Evolutionary conservation across 257 asterid genomes (phyloP), one percentile per base, ranked within the genome.

Genomic region (Cruciata laevipes): DNA sequence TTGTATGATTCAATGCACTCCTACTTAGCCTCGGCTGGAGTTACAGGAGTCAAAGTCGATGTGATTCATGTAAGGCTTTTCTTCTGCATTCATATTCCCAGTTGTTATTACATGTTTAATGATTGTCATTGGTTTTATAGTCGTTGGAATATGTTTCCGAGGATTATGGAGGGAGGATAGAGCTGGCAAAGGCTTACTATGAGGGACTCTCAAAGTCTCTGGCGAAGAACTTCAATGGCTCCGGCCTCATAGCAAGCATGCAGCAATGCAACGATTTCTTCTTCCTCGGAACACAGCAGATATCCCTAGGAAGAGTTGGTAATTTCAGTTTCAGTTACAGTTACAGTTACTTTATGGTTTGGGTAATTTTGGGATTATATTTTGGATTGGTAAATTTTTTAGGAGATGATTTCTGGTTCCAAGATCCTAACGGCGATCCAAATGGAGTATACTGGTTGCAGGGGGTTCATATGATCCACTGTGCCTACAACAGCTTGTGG

Each of bases 331-430:
- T 3, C 24, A 58, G 25, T 0, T 23, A 58, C 9, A 0, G 3
- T 3, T n/a, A 7, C 13, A 40, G n/a, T 2, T 47, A 47, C 0
- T 23, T 4, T 58, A 13, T 13, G 5, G 3, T 6, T 60, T 30
- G 4, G 31, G 21, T 11, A 40, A 9, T 5, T 61, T n/a, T 4
- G 12, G 14, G 60, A 61, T 61, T 61, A 42, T 31, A 27, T 27
- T 27, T 27, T 12, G 63, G 37, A 12, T 58, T 16, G n/a, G 63
- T 55, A 1, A 3, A 21, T 58, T 33, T 30, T 33, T 33, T 7
- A 84, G 96, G 94, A 61, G 96, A 88, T 63, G 96, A 88, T 61
- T 88, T 88, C 69, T 88, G 96, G 96, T 88, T 88, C 81, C 94
- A 86, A 72, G 96, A 88, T 61, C 94, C 94, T 0, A 88, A 83